Percentiles rank a stretch among this genome's conserved stretches.
These are phyloP conservation scores for Camellia japonica DNA, from an alignment of 148 eudicot species.

Conservation along the genomic window DNA sequence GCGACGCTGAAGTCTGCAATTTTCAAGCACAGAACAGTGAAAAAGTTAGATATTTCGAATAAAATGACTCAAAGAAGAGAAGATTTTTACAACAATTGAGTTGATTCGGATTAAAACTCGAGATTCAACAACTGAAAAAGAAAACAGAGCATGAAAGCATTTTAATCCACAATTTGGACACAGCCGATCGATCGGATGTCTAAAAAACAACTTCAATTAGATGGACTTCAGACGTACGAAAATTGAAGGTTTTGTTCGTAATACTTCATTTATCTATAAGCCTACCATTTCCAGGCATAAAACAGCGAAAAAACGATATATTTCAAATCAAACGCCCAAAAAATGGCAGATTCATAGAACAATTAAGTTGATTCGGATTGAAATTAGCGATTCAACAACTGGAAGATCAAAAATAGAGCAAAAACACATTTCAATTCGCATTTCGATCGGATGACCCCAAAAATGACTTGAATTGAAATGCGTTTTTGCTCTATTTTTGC, in stretches of 20 bases:
- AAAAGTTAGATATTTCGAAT: background rate
- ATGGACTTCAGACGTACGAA: background rate
- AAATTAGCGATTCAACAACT: too few species aligned
- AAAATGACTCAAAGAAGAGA: background rate
- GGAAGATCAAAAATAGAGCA: too few species aligned
- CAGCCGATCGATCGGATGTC: background rate
- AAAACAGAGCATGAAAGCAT: background rate
- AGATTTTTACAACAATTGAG: background rate
- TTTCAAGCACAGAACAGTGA: background rate
- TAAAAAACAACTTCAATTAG: background rate
- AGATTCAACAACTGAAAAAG: background rate
- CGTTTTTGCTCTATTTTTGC: too few species aligned
- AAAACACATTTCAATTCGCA: too few species aligned
- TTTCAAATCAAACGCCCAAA: too few species aligned
- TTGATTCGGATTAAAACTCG: background rate
- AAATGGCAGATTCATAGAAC: too few species aligned
- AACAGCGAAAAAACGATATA: too few species aligned
- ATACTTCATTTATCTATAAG: too few species aligned
- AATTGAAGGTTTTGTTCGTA: too few species aligned
- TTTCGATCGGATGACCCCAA: too few species aligned
- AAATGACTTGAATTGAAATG: background rate
- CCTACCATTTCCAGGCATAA: too few species aligned
- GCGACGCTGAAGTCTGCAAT: slow-evolving; percentile 61
- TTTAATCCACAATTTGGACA: background rate
- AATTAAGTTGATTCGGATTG: too few species aligned